Evolutionary conservation across 768 basidiomycete species (phyloP).

Genomic region (Leccinum barrowsii): DNA sequence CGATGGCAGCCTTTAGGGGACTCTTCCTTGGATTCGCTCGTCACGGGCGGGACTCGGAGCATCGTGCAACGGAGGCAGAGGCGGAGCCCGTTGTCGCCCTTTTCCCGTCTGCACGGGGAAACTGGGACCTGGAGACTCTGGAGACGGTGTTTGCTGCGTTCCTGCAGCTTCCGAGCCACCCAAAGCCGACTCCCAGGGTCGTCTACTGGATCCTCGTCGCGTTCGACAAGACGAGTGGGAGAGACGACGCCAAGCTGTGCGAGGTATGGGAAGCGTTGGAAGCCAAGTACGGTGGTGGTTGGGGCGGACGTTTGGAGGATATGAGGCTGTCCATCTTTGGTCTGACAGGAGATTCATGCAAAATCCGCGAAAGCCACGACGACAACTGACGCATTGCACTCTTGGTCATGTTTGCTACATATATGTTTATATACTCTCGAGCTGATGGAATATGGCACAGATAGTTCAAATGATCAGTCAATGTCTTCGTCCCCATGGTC

Average conservation of each 20-base stretch:
- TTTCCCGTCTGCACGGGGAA: conserved; percentile 6
- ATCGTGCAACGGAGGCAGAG: background rate
- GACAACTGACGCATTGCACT: background rate
- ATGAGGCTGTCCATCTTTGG: conserved; percentile 41
- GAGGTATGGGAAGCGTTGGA: conserved; percentile 57
- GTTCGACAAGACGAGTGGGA: conserved; percentile 55
- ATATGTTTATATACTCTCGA: background rate
- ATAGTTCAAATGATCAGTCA: conserved; percentile 10
- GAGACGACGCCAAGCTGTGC: conserved; percentile 48
- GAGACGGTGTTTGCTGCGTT: conserved; percentile 58
- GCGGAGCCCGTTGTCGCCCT: conserved; percentile 3
- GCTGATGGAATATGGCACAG: background rate
- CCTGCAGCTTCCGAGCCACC: conserved; percentile 47
- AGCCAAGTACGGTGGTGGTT: conserved; percentile 45
- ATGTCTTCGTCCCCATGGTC: conserved; percentile 39
- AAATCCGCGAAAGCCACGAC: background rate
- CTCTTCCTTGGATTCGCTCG: conserved; percentile 74
- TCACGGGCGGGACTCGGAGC: conserved; percentile 40
- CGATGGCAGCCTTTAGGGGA: conserved; percentile 57
- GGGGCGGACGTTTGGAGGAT: conserved; percentile 42
- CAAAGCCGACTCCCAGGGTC: conserved; percentile 41
- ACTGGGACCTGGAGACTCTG: conserved; percentile 61
- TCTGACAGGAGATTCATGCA: background rate
- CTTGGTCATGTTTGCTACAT: background rate
- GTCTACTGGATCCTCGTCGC: conserved; percentile 70